A percentile compares a stretch with the other conserved stretches of the same genome.
Evolutionary conservation across 495 filamentous ascomycete genomes (phyloP).

Genomic region (Xylaria acuta): DNA sequence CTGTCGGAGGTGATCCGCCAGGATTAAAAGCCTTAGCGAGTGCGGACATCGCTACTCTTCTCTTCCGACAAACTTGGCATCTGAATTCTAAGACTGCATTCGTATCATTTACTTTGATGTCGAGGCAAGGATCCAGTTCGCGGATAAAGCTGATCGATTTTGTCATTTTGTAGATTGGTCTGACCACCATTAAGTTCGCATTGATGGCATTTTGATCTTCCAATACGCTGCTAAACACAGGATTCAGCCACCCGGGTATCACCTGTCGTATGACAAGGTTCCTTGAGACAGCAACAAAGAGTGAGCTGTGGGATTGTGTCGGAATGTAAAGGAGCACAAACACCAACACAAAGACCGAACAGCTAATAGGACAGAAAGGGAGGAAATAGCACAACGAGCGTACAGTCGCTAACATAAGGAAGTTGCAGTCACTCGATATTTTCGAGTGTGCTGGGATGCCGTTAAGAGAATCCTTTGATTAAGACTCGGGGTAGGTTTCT

Average conservation of each 20-base stretch:
- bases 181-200: background rate
- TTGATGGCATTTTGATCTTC: background rate
- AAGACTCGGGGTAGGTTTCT: background rate
- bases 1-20: background rate
- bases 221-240: background rate
- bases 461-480: background rate
- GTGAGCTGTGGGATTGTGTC: background rate
- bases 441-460: background rate
- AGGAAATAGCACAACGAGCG: background rate
- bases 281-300: background rate
- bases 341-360: background rate
- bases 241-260: background rate
- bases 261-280: background rate
- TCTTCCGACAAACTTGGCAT: conserved; percentile 33
- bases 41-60: conserved; percentile 32
- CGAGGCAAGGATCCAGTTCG: conserved; percentile 35
- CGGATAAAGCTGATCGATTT: conserved; percentile 35
- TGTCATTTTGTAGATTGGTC: conserved; percentile 21
- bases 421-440: background rate
- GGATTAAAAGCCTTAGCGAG: conserved; percentile 24
- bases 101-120: conserved; percentile 25
- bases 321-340: background rate
- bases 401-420: background rate
- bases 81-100: conserved; percentile 26
- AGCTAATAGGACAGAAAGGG: background rate